Conservation (phyloP, 1,284 basidiomycete species). For the Ceratorhiza oryzae-sativae region DNA sequence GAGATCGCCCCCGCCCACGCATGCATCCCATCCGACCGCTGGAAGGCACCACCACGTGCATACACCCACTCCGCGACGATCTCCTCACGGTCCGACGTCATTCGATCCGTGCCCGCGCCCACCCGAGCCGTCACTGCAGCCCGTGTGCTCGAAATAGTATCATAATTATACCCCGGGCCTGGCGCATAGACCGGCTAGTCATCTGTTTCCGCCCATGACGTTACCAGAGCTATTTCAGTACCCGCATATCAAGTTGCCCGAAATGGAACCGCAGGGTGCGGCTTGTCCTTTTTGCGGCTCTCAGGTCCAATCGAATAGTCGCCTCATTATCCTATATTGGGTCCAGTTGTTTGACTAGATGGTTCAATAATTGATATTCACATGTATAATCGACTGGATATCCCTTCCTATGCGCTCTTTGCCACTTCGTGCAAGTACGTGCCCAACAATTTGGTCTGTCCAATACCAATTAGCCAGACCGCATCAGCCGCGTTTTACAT, state of each 20-base stretch:
- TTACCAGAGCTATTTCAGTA: not conserved
- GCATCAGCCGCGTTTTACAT: constrained; percentile 3
- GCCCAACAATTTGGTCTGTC: constrained; percentile 77
- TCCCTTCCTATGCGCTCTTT: constrained; percentile 1
- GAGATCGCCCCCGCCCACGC: not conserved
- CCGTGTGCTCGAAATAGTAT: not conserved
- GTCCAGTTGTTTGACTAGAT: not conserved
- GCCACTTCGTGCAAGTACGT: constrained; percentile 85
- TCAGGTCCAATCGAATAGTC: not conserved
- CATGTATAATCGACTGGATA: not conserved
- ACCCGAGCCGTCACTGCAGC: not conserved
- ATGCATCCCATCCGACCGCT: not conserved
- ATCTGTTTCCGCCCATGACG: not conserved
- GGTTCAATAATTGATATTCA: not conserved
- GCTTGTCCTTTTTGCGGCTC: not conserved
- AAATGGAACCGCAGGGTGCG: not conserved
- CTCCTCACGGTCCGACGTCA: not conserved
- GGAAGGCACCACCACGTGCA: not conserved
- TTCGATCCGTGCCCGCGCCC: not conserved
- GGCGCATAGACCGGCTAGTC: not conserved
- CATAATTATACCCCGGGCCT: not conserved
- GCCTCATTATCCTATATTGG: too few species aligned
- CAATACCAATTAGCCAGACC: constrained; percentile 2
- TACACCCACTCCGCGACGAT: not conserved
- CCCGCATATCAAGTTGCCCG: constrained; percentile 5